A percentile compares a stretch with the other conserved stretches of the same genome.
These are phyloP conservation scores for Przewalskia tangutica DNA, from an alignment of 257 asterid species.

Conservation along the genomic window DNA sequence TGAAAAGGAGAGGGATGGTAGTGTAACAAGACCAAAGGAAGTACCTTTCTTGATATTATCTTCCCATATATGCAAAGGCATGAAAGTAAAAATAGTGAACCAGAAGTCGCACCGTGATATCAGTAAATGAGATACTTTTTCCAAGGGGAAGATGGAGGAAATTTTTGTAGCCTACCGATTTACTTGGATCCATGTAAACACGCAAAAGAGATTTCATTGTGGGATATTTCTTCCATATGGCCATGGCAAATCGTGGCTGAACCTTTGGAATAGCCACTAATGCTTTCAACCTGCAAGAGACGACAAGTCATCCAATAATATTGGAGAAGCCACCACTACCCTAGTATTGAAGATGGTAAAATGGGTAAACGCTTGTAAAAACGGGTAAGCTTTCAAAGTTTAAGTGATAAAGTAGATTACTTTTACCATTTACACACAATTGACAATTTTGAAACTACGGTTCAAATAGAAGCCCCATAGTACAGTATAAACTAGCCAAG, in stretches of 20 bases:
- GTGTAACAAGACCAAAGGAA: background rate
- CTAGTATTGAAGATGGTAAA: background rate
- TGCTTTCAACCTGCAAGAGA: conserved; percentile 69
- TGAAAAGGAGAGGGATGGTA: background rate
- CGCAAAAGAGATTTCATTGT: conserved; percentile 88
- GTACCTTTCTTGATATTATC: background rate
- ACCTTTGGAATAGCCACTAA: conserved; percentile 87
- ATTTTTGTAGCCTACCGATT: conserved; percentile 51
- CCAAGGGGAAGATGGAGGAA: background rate
- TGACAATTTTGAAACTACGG: background rate
- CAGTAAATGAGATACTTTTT: background rate
- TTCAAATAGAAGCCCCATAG: background rate
- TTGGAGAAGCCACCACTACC: background rate
- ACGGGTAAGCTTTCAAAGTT: background rate
- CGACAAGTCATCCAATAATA: background rate
- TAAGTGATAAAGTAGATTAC: background rate
- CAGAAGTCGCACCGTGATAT: background rate
- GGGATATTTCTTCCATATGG: conserved; percentile 91
- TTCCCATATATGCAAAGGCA: background rate
- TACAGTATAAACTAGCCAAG: background rate
- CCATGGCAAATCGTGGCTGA: conserved; percentile 85
- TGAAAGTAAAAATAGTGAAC: background rate
- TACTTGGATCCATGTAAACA: conserved; percentile 81
- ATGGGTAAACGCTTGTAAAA: background rate
- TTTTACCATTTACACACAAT: background rate